Conservation (phyloP, 164 flowering plant genomes). For the Taxillus chinensis region DNA sequence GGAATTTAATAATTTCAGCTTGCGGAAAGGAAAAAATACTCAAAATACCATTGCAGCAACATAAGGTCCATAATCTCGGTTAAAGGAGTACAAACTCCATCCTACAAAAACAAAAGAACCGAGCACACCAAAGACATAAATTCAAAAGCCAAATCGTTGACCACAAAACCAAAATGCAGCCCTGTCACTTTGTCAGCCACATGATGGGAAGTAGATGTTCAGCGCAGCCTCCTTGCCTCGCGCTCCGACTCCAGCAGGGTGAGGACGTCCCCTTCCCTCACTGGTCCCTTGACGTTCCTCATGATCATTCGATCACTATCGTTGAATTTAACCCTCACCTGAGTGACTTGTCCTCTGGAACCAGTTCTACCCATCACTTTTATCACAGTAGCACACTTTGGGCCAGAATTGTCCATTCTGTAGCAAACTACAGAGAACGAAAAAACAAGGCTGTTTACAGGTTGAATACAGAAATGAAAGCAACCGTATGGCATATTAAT, state of each 20-base stretch:
- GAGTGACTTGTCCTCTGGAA: constrained; percentile 5
- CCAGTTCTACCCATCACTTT: constrained; percentile 7
- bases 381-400: background rate
- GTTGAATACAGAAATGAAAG: too few species aligned
- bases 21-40: too few species aligned
- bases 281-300: constrained; percentile 6
- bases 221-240: constrained; percentile 4
- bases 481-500: too few species aligned
- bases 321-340: background rate
- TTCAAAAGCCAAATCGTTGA: too few species aligned
- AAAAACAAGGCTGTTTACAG: background rate
- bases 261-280: background rate
- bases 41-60: too few species aligned
- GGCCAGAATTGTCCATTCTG: background rate
- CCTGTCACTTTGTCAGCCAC: too few species aligned
- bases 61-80: too few species aligned
- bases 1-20: too few species aligned
- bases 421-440: background rate
- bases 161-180: too few species aligned
- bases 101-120: too few species aligned
- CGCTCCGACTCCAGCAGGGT: constrained; percentile 1
- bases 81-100: too few species aligned
- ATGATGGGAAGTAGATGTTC: background rate
- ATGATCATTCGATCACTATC: background rate
- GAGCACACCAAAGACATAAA: too few species aligned